phyloP scores from a whole-genome alignment of 2,329 filamentous ascomycete species.

The Tolypocladium endophyticum region DNA sequence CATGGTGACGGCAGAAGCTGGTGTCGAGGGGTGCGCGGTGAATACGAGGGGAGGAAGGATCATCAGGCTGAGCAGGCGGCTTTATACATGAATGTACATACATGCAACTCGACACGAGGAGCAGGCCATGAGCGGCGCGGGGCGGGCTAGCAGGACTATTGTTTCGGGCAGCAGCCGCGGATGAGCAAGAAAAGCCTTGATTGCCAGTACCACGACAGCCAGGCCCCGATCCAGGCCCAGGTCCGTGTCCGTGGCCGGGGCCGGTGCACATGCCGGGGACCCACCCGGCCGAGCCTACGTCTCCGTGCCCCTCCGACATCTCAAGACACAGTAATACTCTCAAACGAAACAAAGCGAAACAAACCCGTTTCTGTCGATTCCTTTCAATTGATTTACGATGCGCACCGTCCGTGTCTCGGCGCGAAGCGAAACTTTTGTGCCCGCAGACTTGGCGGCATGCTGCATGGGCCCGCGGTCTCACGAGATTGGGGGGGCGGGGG shows the following conservation, averaged over 20 bases:
- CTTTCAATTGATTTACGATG: not conserved
- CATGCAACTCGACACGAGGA: not conserved
- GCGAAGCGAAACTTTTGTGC: not conserved
- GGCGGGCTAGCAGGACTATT: not conserved
- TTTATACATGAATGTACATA: too few relatives aligned
- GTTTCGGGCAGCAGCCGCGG: not conserved
- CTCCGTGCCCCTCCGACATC: not conserved
- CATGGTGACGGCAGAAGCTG: slow-evolving; percentile 13
- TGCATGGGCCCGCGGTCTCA: not conserved
- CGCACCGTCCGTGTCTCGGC: not conserved
- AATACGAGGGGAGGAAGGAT: not conserved
- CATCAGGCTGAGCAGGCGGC: not conserved
- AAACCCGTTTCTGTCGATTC: not conserved
- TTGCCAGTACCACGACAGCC: not conserved
- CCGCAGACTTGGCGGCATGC: not conserved
- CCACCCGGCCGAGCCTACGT: not conserved
- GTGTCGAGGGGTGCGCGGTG: not conserved
- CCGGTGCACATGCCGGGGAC: not conserved
- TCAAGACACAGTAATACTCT: not conserved
- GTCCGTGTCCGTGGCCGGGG: not conserved
- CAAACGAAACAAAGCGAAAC: not conserved
- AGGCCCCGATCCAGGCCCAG: not conserved
- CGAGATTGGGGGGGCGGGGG: not conserved
- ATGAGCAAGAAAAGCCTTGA: not conserved
- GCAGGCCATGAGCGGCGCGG: not conserved